Base-by-base conservation (phyloP, 2,329 filamentous ascomycete genomes). In the Penicillium sp. region DNA sequence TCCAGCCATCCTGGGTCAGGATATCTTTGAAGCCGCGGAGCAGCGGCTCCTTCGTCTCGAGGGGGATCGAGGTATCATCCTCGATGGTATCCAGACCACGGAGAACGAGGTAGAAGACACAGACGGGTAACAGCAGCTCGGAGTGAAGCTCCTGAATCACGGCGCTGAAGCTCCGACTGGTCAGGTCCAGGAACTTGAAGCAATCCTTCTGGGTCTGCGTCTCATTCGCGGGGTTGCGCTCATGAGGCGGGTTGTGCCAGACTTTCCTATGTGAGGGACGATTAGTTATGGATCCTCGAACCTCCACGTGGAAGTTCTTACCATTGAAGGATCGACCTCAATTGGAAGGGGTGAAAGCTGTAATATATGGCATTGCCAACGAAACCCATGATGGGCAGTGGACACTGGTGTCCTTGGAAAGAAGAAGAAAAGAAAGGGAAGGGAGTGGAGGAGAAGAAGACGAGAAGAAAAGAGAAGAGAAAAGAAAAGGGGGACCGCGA, bases 11-110 rank as follows among this genome's bases (percentile, higher is more conserved):
- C 58, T 87, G 75, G 61, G 91, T 87, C 67, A 97, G 81, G 59
- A 87, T 81, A 49, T 88, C 77, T 69, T 95, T 80, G 73, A 99
- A 99, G 40, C 88, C 80, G 56, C 93, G 85, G 55, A 99, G 79
- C 50, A 97, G 75, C 2, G 91, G 91, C 68, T 95, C 89, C 78
- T 99, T 99, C 67, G 83, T 86, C 59, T 84, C 81, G 32, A 93
- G 77, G 2, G 88, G 80, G 54, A 99, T 87, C 4, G 91, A 96
- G 86, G 97, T 97, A 74, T 99, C 94, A 79, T 99, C 94, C 76
- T 99, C 94, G 54, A 99, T 90, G n/a, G 94, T 99, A 74, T 99
- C 94, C 44, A 99, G 83, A 40, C 90, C 94, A 55, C 94, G 90
- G 48, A 99, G 82, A 46, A 91, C 84, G 23, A 99, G 84, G 78